These are phyloP conservation scores for Arachnomyces sp. DNA, from an alignment of 2,329 filamentous ascomycete genomes.

Conservation along the genomic window DNA sequence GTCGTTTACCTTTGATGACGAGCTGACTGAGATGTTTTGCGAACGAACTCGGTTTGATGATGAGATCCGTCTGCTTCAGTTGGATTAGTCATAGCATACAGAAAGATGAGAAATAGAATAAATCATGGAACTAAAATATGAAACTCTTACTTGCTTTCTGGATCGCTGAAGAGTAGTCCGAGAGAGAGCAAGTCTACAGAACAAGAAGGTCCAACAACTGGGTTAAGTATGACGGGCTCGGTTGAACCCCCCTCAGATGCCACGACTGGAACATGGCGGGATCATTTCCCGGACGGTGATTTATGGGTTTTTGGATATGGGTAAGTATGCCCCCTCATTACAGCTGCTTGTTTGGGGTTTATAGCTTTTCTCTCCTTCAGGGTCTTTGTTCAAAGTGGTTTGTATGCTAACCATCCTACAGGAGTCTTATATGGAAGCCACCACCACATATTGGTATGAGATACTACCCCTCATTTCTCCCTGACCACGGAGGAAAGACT, in stretches of 20 bases:
- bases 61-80: too few relatives aligned
- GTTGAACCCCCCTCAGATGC: not conserved
- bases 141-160: too few relatives aligned
- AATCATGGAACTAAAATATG: not conserved
- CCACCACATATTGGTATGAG: conserved; percentile 82
- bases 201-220: too few relatives aligned
- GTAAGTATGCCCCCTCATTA: conserved; percentile 44
- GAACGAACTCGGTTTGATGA: too few relatives aligned
- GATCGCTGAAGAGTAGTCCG: too few relatives aligned
- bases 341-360: conserved; percentile 1
- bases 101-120: not conserved
- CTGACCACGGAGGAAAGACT: too few relatives aligned
- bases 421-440: conserved; percentile 96
- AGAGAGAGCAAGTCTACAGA: too few relatives aligned
- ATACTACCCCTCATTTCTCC: too few relatives aligned
- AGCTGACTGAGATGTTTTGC: not conserved
- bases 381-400: conserved; percentile 4
- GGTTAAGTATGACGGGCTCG: too few relatives aligned
- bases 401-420: conserved; percentile 27
- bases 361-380: not conserved
- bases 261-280: conserved; percentile 31
- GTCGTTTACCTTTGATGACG: conserved; percentile 2
- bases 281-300: conserved; percentile 47
- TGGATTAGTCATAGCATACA: not conserved
- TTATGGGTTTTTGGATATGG: conserved; percentile 98